These are phyloP conservation scores for Wickerhamomyces tratensis DNA, from an alignment of 805 yeast species.

Conservation along the genomic window DNA sequence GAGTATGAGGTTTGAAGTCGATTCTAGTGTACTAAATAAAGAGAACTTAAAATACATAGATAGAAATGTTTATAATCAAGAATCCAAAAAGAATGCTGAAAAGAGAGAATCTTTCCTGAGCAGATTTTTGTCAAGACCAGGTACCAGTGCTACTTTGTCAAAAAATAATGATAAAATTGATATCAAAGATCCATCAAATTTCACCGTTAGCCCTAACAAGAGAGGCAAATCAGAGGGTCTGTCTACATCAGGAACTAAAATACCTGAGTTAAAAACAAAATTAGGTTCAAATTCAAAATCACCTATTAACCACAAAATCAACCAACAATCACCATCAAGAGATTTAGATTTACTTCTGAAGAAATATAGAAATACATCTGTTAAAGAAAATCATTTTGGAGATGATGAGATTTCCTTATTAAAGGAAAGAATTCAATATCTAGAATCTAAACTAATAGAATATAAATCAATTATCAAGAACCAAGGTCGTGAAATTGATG, in stretches of 20 bases:
- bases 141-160: not conserved
- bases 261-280: not conserved
- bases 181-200: not conserved
- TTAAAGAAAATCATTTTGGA: too few species aligned
- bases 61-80: not conserved
- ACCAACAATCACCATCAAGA: too few species aligned
- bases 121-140: not conserved
- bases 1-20: not conserved
- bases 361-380: not conserved
- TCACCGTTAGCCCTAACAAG: not conserved
- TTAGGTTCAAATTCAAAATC: not conserved
- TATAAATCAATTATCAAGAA: not conserved
- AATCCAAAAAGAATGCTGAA: not conserved
- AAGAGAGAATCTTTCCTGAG: not conserved
- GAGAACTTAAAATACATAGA: not conserved
- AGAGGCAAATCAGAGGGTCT: not conserved
- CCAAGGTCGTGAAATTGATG: not conserved
- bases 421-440: not conserved
- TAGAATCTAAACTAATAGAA: not conserved
- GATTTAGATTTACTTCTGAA: too few species aligned
- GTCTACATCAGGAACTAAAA: too few species aligned
- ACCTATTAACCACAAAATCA: too few species aligned
- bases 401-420: not conserved
- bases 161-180: not conserved
- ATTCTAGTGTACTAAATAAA: not conserved